Evolutionary conservation across 106 monocot species (phyloP), one percentile per base, ranked within the genome.

Genomic region (Chionographis japonica): DNA sequence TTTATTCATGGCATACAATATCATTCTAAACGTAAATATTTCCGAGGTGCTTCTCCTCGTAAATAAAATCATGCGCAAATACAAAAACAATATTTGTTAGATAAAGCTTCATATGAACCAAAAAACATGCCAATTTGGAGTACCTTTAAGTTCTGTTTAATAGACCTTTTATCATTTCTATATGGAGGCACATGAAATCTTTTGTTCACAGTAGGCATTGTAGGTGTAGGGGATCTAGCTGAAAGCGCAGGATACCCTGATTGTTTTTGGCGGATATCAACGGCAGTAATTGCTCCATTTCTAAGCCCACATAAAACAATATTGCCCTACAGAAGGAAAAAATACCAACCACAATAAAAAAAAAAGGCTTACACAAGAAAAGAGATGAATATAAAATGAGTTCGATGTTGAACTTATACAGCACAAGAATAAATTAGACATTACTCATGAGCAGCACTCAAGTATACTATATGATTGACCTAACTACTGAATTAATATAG

Each of bases 261-360:
- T 42, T 81, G 85, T 50, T 74, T 88, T 51, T 82, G 63, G 15
- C 95, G 75, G 62, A 78, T 61, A 73, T 97, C 92, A 78, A 92
- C 65, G 42, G 61, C 62, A 54, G 78, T 15, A 63, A 97, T 84
- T 39, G 76, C 61, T 67, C 95, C 95, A 83, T 86, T 97, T 77
- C 92, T 79, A 36, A 75, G 78, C 56, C 95, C 95, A 81, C 89
- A 92, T 57, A 97, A 58, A 62, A 92, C 72, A 74, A 87, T 58
- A 73, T 92, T 97, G 74, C 95, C 92, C 95, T 97, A 49, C 58
- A 75, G 51, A 7, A 18, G 37, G 50, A 11, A 68, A 71, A 71
- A 55, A 4, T 8, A 18, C n/a, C 51, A 59, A 4, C 27, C 18
- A 37, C 35, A 4, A 54, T 9, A 54, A 50, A n/a, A 15, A n/a